Evolutionary conservation across 2,329 filamentous ascomycete species (phyloP).

Genomic region (Moelleriella libera): DNA sequence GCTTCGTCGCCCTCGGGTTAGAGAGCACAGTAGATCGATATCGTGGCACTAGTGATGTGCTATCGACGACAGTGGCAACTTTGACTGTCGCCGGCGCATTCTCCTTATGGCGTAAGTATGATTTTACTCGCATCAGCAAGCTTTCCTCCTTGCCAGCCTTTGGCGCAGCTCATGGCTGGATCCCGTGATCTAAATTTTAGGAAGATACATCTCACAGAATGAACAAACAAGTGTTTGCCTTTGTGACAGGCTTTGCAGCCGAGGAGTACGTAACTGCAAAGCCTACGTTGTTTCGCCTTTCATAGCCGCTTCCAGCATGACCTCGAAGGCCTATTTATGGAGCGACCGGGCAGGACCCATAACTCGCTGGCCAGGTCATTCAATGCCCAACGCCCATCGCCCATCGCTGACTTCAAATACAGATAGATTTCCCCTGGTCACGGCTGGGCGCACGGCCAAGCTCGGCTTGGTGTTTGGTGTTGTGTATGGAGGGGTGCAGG

Average conservation of each 20-base stretch:
- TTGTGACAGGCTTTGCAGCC: too few species aligned
- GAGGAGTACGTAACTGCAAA: too few species aligned
- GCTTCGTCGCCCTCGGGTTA: constrained; percentile 60
- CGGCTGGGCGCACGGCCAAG: constrained; percentile 63
- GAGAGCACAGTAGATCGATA: constrained; percentile 65
- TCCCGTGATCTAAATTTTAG: too few species aligned
- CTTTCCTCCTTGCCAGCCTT: too few species aligned
- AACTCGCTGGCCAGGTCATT: too few species aligned
- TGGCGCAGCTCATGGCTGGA: too few species aligned
- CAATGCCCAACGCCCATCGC: constrained; percentile 2
- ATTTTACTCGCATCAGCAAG: not conserved
- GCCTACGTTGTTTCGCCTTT: too few species aligned
- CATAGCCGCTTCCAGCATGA: too few species aligned
- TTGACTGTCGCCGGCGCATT: constrained; percentile 76
- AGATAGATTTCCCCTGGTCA: constrained; percentile 71
- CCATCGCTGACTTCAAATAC: constrained; percentile 14
- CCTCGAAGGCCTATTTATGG: too few species aligned
- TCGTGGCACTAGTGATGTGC: constrained; percentile 54
- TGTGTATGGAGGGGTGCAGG: constrained; percentile 69
- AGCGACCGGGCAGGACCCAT: too few species aligned
- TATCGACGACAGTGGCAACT: constrained; percentile 71
- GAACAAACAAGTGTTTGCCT: too few species aligned
- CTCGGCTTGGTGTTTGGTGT: constrained; percentile 68
- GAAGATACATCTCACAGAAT: too few species aligned
- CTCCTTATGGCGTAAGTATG: constrained; percentile 63